Percentiles rank a stretch among this genome's conserved stretches.
Conservation (phyloP, 305 asterid species). For the Fraxinus sp. region DNA sequence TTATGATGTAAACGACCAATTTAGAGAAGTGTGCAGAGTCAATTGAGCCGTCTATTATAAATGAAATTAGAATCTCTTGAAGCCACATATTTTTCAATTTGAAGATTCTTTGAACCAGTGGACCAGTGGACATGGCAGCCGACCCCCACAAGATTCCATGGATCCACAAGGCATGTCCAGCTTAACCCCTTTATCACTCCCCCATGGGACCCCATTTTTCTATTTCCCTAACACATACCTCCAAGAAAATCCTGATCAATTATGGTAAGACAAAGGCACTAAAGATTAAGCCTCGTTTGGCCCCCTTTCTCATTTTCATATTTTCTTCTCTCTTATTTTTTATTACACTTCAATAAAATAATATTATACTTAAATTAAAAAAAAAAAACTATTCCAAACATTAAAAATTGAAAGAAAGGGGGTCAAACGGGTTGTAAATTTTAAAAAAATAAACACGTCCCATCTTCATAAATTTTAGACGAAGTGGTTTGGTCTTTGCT, state of each 20-base stretch:
- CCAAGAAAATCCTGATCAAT: background rate
- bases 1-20: background rate
- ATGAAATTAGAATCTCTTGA: constrained; percentile 12
- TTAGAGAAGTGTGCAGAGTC: background rate
- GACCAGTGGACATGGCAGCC: background rate
- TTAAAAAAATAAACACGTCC: background rate
- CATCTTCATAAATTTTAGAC: background rate
- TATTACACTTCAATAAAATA: too few species aligned
- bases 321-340: too few species aligned
- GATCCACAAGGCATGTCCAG: constrained; percentile 14
- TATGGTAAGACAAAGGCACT: background rate
- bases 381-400: too few species aligned
- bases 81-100: constrained; percentile 4
- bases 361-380: too few species aligned
- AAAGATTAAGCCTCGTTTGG: too few species aligned
- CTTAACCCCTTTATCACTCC: background rate
- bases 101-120: constrained; percentile 27
- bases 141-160: constrained; percentile 31
- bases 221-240: background rate
- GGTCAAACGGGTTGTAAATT: too few species aligned
- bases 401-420: too few species aligned
- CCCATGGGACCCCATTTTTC: constrained; percentile 19
- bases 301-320: too few species aligned
- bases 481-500: background rate
- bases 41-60: background rate